Percentiles rank a stretch among this genome's conserved stretches.
Conservation (phyloP, 495 filamentous ascomycete genomes). For the Glutinoglossum americanum region DNA sequence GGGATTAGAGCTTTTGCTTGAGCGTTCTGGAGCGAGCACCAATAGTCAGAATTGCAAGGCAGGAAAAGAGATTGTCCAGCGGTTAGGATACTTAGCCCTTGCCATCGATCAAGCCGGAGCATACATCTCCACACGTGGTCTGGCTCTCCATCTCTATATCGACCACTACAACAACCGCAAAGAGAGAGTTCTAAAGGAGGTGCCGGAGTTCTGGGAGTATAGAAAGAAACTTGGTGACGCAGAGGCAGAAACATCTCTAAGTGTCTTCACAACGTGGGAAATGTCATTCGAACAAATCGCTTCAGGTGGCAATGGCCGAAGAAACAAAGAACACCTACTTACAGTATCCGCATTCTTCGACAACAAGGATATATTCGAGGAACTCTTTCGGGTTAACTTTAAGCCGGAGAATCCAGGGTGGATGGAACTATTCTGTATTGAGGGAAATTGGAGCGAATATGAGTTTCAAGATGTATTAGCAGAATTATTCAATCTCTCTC, state of each 20-base stretch:
- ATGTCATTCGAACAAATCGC: conserved; percentile 13
- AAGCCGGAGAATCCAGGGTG: conserved; percentile 3
- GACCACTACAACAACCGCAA: conserved; percentile 12
- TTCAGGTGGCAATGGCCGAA: neutral
- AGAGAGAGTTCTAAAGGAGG: conserved; percentile 10
- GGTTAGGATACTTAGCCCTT: conserved; percentile 12
- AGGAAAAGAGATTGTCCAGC: conserved; percentile 10
- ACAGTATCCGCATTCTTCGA: conserved; percentile 12
- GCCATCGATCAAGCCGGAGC: conserved; percentile 18
- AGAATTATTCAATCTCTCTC: conserved; percentile 7
- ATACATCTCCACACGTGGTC: conserved; percentile 10
- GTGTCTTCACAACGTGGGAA: conserved; percentile 18
- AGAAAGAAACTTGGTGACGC: conserved; percentile 1
- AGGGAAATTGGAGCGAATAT: conserved; percentile 6
- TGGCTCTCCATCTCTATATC: conserved; percentile 8
- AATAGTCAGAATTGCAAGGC: conserved; percentile 4
- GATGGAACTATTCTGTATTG: conserved; percentile 1
- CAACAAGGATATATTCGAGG: conserved; percentile 7
- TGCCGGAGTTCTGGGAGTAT: conserved; percentile 13
- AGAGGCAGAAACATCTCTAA: conserved; percentile 7
- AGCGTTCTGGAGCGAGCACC: neutral
- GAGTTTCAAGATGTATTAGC: conserved; percentile 5
- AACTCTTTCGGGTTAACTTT: conserved; percentile 5
- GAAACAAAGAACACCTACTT: conserved; percentile 9
- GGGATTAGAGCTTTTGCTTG: conserved; percentile 12